phyloP scores from a whole-genome alignment of 371 early-diverging fungal species.

The Rhizopus sp. region DNA sequence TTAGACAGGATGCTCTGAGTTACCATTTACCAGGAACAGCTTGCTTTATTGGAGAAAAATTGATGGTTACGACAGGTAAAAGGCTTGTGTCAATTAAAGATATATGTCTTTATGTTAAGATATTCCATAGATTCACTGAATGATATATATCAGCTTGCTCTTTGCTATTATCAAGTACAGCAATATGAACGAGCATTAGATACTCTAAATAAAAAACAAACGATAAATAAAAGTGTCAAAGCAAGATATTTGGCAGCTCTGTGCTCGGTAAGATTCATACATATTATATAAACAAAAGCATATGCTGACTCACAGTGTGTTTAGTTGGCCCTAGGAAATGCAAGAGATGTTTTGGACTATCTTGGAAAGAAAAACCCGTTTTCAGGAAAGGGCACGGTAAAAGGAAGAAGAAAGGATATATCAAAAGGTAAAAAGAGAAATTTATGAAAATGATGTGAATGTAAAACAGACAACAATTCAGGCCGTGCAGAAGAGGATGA shows the following conservation, averaged over 20 bases:
- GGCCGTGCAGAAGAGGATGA: constrained; percentile 4
- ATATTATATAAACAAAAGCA: no score
- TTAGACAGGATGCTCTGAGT: constrained; percentile 57
- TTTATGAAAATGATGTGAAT: neutral
- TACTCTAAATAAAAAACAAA: constrained; percentile 51
- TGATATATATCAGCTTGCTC: constrained; percentile 64
- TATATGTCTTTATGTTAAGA: neutral
- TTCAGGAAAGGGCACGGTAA: constrained; percentile 22
- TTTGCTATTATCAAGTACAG: constrained; percentile 58
- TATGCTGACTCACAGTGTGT: constrained; percentile 1
- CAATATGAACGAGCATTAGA: constrained; percentile 64
- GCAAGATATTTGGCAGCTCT: constrained; percentile 65
- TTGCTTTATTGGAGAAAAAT: constrained; percentile 64
- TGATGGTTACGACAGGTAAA: constrained; percentile 55
- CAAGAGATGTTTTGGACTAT: constrained; percentile 61
- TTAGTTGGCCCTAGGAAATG: constrained; percentile 60
- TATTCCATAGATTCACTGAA: constrained; percentile 48
- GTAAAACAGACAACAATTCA: neutral
- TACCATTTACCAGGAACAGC: constrained; percentile 57
- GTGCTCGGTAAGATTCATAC: constrained; percentile 55
- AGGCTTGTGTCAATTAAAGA: neutral
- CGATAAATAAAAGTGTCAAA: constrained; percentile 54
- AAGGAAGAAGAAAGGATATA: neutral
- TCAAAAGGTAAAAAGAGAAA: neutral
- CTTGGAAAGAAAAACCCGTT: constrained; percentile 61